phyloP scores from a whole-genome alignment of 805 yeast genomes.

The Yamadazyma sp. region DNA sequence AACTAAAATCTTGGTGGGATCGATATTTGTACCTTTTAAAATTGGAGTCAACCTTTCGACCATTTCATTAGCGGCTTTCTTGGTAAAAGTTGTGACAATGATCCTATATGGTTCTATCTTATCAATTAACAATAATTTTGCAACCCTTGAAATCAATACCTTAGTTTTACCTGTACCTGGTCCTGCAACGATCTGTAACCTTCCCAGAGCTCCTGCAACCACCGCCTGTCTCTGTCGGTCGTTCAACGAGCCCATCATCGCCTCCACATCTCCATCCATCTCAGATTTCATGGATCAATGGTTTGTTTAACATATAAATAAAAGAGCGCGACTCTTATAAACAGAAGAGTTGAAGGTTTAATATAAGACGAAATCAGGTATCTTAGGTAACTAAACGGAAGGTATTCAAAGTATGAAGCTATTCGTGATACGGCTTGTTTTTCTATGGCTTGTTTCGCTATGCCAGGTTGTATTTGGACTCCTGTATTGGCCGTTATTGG shows the following conservation, averaged over 20 bases:
- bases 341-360: no score
- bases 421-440: no score
- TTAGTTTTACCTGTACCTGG: slow-evolving; percentile 79
- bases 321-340: no score
- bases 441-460: background rate
- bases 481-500: slow-evolving; percentile 15
- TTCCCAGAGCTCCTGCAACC: slow-evolving; percentile 31
- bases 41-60: slow-evolving; percentile 49
- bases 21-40: slow-evolving; percentile 32
- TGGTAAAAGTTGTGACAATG: slow-evolving; percentile 89
- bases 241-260: slow-evolving; percentile 20
- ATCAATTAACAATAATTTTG: slow-evolving; percentile 54
- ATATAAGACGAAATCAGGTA: no score
- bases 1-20: slow-evolving; percentile 49
- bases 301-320: no score
- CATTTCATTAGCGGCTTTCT: slow-evolving; percentile 89
- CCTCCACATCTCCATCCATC: background rate
- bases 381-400: no score
- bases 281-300: no score
- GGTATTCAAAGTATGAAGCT: no score
- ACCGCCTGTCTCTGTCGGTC: slow-evolving; percentile 43
- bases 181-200: slow-evolving; percentile 54
- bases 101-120: slow-evolving; percentile 58
- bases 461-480: background rate
- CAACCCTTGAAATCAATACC: slow-evolving; percentile 77